Conservation (phyloP, 228 moss, liverwort and hornwort species). For the Sphagnum magellanicum region DNA sequence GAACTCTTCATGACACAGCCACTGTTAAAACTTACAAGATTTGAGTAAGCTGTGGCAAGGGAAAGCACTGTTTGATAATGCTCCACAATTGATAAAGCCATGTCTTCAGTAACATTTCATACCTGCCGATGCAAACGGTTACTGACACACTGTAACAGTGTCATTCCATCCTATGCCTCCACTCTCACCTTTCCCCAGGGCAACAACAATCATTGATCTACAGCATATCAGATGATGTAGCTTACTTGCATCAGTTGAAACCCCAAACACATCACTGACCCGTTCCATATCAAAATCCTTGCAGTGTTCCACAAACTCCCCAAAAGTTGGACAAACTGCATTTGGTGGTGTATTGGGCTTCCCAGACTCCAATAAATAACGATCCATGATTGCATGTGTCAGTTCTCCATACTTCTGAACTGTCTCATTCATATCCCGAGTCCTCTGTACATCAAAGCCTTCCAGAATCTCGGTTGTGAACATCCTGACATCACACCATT, state of each 20-base stretch:
- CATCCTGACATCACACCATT: constrained; percentile 31
- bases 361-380: constrained; percentile 67
- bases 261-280: constrained; percentile 83
- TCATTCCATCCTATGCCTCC: too few species aligned
- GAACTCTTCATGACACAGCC: not conserved
- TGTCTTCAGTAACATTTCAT: constrained; percentile 70
- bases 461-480: constrained; percentile 81
- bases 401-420: constrained; percentile 73
- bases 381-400: constrained; percentile 61
- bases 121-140: constrained; percentile 31
- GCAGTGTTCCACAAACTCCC: constrained; percentile 68
- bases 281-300: constrained; percentile 75
- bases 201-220: too few species aligned
- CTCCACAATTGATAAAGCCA: constrained; percentile 76
- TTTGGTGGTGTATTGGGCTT: constrained; percentile 26
- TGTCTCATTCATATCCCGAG: constrained; percentile 55
- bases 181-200: too few species aligned
- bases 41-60: constrained; percentile 48
- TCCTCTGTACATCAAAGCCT: constrained; percentile 81
- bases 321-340: constrained; percentile 57
- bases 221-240: too few species aligned
- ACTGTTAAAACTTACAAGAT: constrained; percentile 48
- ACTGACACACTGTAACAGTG: too few species aligned
- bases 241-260: constrained; percentile 82
- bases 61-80: constrained; percentile 74